phyloP scores from a whole-genome alignment of 129 eudicot genomes.

The Kitagawia praeruptora region DNA sequence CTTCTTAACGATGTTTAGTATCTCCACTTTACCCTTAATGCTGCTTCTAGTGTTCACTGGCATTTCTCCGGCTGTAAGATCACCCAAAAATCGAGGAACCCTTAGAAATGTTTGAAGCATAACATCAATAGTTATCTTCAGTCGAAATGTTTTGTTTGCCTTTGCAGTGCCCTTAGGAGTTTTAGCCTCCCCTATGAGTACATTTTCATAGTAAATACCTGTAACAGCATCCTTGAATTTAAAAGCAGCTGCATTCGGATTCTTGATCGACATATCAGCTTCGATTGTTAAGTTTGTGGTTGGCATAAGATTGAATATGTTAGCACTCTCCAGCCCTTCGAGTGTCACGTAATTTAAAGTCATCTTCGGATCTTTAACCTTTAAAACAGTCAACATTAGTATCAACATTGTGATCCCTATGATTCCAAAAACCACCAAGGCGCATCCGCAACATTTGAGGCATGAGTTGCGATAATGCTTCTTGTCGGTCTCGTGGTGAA shows the following conservation, averaged over 20 bases:
- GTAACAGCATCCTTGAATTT: constrained; percentile 4
- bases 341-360: constrained; percentile 3
- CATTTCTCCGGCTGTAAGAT: constrained; percentile 9
- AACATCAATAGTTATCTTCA: constrained; percentile 8
- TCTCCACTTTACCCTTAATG: constrained; percentile 14
- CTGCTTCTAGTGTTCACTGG: constrained; percentile 10
- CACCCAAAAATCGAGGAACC: constrained; percentile 4
- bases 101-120: constrained; percentile 5
- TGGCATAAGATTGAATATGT: not conserved
- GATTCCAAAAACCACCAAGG: not conserved
- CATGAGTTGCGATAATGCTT: not conserved
- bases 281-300: not conserved
- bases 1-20: constrained; percentile 4
- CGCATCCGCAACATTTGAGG: constrained; percentile 14
- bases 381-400: constrained; percentile 7
- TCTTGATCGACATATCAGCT: constrained; percentile 19
- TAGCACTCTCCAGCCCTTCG: not conserved
- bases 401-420: constrained; percentile 5
- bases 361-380: constrained; percentile 13
- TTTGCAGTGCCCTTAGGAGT: constrained; percentile 10
- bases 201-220: constrained; percentile 1
- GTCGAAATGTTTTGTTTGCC: constrained; percentile 12
- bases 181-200: constrained; percentile 1
- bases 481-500: not conserved
- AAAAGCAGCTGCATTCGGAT: constrained; percentile 20